Base-by-base conservation (phyloP, 257 asterid genomes). In the Euphrasia confusa region DNA sequence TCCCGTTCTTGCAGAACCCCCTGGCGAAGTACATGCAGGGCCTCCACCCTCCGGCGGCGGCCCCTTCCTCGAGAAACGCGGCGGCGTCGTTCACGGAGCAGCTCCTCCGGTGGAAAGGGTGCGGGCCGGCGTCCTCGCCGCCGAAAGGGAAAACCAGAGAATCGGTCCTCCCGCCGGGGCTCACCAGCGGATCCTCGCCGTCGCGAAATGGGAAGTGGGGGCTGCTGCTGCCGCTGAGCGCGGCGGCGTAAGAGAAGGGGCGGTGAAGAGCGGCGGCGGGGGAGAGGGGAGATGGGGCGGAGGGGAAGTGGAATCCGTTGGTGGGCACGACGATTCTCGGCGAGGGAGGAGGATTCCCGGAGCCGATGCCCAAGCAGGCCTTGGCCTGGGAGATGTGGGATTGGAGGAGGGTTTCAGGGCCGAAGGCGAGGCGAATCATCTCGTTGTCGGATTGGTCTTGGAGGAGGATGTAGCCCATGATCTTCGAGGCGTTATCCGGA, bases 361-460 rank as follows among this genome's bases (percentile, higher is more conserved):
- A 13, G 81, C 13, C 63, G 87, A 65, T n/a, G 45, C 86, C 83
- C 60, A 93, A 57, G 71, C 79, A 62, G 5, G 71, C 54, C 66
- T 82, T 93, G 0, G 89, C 97, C 71, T 79, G 81, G 66, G 71
- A 72, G 57, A 93, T 87, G 70, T 59, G 60, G 13, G 96, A 75
- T 0, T 73, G 54, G 10, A 93, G 60, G 24, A 74, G 64, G 8
- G 82, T 58, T 14, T 93, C 96, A 1, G 99, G 90, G 13, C 84
- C 85, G 68, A 83, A 88, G 32, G 99, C 96, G 35, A 93, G 67
- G 37, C 99, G 79, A 62, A 93, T 85, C 75, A 93, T 81, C 78
- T 93, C 97, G 67, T 89, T 82, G 70, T 93, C 95, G 2, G 96
- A 94, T 48, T 85, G 89, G 79, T 89, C 97, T 60, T 89, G 99